Conservation (phyloP, 1,284 basidiomycete species). For the Mycosarcoma maydis region DNA sequence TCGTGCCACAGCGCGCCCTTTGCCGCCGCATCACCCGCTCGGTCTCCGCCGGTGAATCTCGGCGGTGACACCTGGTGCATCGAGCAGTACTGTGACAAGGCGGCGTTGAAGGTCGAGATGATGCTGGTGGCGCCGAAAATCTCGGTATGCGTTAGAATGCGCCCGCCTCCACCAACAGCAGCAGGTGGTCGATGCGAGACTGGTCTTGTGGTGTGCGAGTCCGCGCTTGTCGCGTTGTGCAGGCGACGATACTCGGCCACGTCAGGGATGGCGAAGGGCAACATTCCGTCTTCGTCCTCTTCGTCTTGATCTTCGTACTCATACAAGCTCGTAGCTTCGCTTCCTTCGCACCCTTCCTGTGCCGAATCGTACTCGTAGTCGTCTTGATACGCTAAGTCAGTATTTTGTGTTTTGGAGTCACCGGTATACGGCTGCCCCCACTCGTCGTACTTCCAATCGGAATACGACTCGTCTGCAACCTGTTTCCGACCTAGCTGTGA, state of each 20-base stretch:
- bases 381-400: too few relatives aligned
- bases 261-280: slow-evolving; percentile 22
- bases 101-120: slow-evolving; percentile 10
- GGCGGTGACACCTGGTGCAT: slow-evolving; percentile 6
- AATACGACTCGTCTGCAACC: neutral
- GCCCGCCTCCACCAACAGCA: slow-evolving; percentile 31
- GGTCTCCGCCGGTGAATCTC: neutral
- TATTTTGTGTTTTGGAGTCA: too few relatives aligned
- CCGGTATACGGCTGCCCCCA: slow-evolving; percentile 7
- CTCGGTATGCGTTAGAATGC: slow-evolving; percentile 20
- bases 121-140: slow-evolving; percentile 7
- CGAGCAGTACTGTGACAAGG: slow-evolving; percentile 5
- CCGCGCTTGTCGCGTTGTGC: too few relatives aligned
- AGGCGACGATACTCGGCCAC: slow-evolving; percentile 25
- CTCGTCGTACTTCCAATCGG: slow-evolving; percentile 34
- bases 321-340: too few relatives aligned
- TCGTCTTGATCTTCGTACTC: neutral
- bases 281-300: neutral
- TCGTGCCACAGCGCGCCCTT: slow-evolving; percentile 34
- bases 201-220: too few relatives aligned
- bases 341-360: too few relatives aligned
- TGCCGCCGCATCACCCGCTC: too few relatives aligned
- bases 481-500: neutral
- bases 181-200: slow-evolving; percentile 11
- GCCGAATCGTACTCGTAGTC: neutral